phyloP scores from a whole-genome alignment of 495 filamentous ascomycete genomes.

The Aspergillus leporis region DNA sequence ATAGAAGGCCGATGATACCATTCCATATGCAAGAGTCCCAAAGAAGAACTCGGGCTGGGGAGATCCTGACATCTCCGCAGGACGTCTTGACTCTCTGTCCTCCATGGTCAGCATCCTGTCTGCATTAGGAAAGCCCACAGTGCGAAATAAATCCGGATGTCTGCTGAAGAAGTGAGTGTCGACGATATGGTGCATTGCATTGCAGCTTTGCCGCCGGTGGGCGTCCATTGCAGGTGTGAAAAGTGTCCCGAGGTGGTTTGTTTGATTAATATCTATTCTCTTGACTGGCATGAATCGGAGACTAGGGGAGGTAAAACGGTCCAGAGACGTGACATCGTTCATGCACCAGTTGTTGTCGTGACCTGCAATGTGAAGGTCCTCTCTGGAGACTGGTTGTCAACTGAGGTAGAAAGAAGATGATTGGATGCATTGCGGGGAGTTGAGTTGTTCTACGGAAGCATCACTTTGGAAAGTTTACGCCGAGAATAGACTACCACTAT shows the following conservation, averaged over 20 bases:
- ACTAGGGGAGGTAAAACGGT: background rate
- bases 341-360: constrained; percentile 1
- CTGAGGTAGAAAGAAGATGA: constrained; percentile 2
- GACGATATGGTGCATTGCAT: background rate
- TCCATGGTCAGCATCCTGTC: background rate
- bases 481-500: background rate
- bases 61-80: background rate
- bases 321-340: background rate
- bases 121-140: background rate
- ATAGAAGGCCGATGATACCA: constrained; percentile 2
- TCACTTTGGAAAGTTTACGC: constrained; percentile 22
- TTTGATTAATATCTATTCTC: background rate
- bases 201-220: background rate
- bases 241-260: background rate
- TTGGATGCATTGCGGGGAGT: constrained; percentile 18
- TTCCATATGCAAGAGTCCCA: constrained; percentile 1
- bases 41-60: constrained; percentile 2
- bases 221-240: background rate
- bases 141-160: background rate
- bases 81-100: background rate
- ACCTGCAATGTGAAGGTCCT: background rate
- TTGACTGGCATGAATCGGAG: background rate
- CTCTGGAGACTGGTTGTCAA: background rate
- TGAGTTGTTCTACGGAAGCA: constrained; percentile 18
- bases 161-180: background rate